Evolutionary conservation across 345 rosid genomes (phyloP).

Genomic region (Stellera chamaejasme): DNA sequence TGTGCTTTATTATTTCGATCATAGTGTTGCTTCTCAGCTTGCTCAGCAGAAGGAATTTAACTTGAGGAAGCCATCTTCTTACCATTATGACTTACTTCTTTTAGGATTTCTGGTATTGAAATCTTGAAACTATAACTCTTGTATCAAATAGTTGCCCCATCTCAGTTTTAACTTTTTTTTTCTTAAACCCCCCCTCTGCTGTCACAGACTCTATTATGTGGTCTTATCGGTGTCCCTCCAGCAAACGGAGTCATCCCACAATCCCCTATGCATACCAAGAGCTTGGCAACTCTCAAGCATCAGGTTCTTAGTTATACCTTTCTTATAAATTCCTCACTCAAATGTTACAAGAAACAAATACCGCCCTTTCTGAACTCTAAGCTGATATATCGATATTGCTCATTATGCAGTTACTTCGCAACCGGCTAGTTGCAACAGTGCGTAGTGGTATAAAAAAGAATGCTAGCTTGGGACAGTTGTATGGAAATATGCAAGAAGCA

Average conservation of each 20-base stretch:
- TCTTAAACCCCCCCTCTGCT: background rate
- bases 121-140: background rate
- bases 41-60: conserved; percentile 94
- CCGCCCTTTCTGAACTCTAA: too few relatives aligned
- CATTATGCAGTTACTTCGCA: conserved; percentile 61
- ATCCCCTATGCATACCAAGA: conserved; percentile 87
- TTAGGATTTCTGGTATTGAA: conserved; percentile 66
- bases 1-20: conserved; percentile 91
- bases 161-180: background rate
- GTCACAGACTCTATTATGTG: conserved; percentile 60
- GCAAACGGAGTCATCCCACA: conserved; percentile 84
- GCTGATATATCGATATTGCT: background rate
- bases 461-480: conserved; percentile 74
- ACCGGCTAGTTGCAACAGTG: conserved; percentile 64
- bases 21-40: conserved; percentile 96
- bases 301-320: conserved; percentile 42
- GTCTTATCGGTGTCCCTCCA: conserved; percentile 76
- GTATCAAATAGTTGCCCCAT: background rate
- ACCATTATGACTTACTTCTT: conserved; percentile 88
- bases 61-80: conserved; percentile 84
- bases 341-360: background rate
- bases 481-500: conserved; percentile 71
- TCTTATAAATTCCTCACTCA: background rate
- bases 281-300: conserved; percentile 73
- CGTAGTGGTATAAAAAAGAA: conserved; percentile 56